These are phyloP conservation scores for Pinus tabuliformis DNA, from an alignment of 75 land plant species.

Conservation along the genomic window DNA sequence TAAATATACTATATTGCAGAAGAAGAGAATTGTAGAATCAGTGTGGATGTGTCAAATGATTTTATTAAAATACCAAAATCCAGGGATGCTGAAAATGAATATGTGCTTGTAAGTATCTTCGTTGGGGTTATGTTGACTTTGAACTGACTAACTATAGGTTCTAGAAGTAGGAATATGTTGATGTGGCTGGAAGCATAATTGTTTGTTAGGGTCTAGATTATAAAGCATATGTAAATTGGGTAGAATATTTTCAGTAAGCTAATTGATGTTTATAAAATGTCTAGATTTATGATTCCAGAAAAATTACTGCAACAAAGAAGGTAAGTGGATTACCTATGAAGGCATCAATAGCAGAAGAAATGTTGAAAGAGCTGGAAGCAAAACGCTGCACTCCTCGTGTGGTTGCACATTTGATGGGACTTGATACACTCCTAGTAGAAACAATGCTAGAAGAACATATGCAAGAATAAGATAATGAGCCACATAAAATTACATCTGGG, in stretches of 20 bases:
- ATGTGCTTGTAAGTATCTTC: background rate
- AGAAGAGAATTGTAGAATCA: slow-evolving; percentile 28
- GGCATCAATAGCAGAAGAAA: slow-evolving; percentile 38
- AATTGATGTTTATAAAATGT: background rate
- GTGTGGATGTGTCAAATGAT: slow-evolving; percentile 20
- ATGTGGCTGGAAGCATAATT: background rate
- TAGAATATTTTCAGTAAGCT: background rate
- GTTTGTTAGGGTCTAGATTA: background rate
- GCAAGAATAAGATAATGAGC: slow-evolving; percentile 9
- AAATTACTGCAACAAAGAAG: slow-evolving; percentile 8
- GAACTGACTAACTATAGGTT: background rate
- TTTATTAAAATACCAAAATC: background rate
- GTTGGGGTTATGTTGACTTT: background rate
- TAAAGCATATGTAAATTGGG: background rate
- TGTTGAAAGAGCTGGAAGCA: slow-evolving; percentile 39
- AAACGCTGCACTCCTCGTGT: slow-evolving; percentile 59
- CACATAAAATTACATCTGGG: background rate
- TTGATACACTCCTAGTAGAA: slow-evolving; percentile 60
- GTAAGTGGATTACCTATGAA: slow-evolving; percentile 34
- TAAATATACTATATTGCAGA: slow-evolving; percentile 16
- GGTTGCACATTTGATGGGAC: slow-evolving; percentile 92
- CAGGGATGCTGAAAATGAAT: slow-evolving; percentile 3
- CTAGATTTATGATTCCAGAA: slow-evolving; percentile 6
- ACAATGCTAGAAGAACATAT: slow-evolving; percentile 15
- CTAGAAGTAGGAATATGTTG: background rate